Conservation (phyloP, 805 yeast genomes). For the Metschnikowia gelsemii region DNA sequence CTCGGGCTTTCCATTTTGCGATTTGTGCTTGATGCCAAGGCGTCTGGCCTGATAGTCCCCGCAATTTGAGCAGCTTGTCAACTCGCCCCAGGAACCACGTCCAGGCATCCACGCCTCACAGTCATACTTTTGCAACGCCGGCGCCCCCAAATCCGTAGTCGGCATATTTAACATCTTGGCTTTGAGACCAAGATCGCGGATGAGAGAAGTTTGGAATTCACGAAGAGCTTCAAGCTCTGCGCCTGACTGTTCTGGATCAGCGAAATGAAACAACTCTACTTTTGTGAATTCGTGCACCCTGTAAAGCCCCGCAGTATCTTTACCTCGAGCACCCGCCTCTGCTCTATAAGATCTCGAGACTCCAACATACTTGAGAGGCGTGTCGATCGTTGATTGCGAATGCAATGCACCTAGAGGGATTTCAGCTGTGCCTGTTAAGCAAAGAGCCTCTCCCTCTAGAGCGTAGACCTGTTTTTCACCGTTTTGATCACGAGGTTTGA, state of each 20-base stretch:
- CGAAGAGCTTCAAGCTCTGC: constrained; percentile 59
- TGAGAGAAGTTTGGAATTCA: constrained; percentile 61
- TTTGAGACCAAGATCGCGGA: constrained; percentile 66
- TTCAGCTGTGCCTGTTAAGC: constrained; percentile 93
- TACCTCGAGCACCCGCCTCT: constrained; percentile 96
- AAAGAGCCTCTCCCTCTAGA: constrained; percentile 51
- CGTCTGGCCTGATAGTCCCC: constrained; percentile 88
- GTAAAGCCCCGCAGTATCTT: constrained; percentile 86
- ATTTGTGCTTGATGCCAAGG: constrained; percentile 61
- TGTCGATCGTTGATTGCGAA: constrained; percentile 47
- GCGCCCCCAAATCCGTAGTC: constrained; percentile 85
- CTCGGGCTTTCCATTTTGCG: constrained; percentile 31
- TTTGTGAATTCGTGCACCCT: constrained; percentile 96
- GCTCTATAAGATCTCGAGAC: constrained; percentile 86
- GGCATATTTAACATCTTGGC: constrained; percentile 90
- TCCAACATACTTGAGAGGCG: constrained; percentile 68
- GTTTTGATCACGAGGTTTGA: constrained; percentile 86
- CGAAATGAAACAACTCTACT: constrained; percentile 83
- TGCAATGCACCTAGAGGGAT: constrained; percentile 85
- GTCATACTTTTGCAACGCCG: constrained; percentile 88
- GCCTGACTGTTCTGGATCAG: constrained; percentile 49
- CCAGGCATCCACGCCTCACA: constrained; percentile 99
- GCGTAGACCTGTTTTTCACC: constrained; percentile 83
- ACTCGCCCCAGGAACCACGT: constrained; percentile 87
- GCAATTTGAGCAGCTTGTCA: constrained; percentile 89